Conservation (phyloP, 2,329 filamentous ascomycete genomes). For the Penicillium sp. region DNA sequence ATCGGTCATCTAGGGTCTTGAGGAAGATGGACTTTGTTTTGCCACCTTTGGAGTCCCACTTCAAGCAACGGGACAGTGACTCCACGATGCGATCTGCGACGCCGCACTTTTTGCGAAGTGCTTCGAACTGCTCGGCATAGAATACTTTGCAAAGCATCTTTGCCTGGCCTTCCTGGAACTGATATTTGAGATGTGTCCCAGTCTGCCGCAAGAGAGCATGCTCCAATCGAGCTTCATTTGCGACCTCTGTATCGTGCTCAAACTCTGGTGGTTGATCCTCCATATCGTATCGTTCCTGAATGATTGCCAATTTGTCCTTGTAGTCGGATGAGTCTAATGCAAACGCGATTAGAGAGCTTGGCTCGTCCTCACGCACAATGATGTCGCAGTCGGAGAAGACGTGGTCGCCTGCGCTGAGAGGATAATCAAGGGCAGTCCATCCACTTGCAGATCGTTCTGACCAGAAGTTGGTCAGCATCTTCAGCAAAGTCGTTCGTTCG, state of each 20-base stretch:
- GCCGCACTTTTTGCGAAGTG: slow-evolving; percentile 87
- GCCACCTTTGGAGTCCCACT: slow-evolving; percentile 97
- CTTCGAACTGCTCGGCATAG: slow-evolving; percentile 97
- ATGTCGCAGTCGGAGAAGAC: slow-evolving; percentile 97
- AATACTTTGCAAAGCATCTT: slow-evolving; percentile 98
- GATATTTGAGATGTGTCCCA: slow-evolving; percentile 93
- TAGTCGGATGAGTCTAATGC: slow-evolving; percentile 90
- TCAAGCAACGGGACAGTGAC: slow-evolving; percentile 90
- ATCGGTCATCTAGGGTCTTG: slow-evolving; percentile 92
- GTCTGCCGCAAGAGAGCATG: slow-evolving; percentile 82
- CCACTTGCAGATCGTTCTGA: slow-evolving; percentile 95
- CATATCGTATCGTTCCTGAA: slow-evolving; percentile 44
- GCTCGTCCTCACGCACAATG: slow-evolving; percentile 95
- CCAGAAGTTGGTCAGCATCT: slow-evolving; percentile 97
- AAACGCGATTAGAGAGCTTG: slow-evolving; percentile 93
- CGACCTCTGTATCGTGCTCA: slow-evolving; percentile 48
- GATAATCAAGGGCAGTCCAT: slow-evolving; percentile 92
- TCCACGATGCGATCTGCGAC: slow-evolving; percentile 94
- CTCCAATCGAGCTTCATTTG: slow-evolving; percentile 77
- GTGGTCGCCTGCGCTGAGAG: slow-evolving; percentile 84
- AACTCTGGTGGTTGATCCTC: slow-evolving; percentile 35
- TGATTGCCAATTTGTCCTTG: slow-evolving; percentile 72
- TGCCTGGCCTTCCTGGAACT: slow-evolving; percentile 91
- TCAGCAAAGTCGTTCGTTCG: slow-evolving; percentile 91
- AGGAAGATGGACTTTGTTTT: slow-evolving; percentile 98